These are phyloP conservation scores for Lepidium aucheri DNA, from an alignment of 345 rosid genomes.

Conservation along the genomic window DNA sequence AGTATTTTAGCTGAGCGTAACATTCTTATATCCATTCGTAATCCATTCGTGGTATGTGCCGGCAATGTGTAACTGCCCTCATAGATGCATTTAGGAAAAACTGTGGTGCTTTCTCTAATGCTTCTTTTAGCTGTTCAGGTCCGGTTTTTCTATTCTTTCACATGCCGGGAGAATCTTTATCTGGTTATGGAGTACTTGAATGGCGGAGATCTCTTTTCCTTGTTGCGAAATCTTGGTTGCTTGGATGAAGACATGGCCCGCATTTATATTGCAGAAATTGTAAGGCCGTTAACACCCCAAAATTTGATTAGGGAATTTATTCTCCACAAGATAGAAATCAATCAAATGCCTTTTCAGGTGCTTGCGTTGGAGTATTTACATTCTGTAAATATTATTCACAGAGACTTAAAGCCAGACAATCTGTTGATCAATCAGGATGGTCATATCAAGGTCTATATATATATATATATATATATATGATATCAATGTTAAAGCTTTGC, in stretches of 20 bases:
- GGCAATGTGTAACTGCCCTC: slow-evolving; percentile 2
- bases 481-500: not conserved
- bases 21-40: slow-evolving; percentile 87
- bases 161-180: slow-evolving; percentile 96
- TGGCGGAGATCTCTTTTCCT: slow-evolving; percentile 94
- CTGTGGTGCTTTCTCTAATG: slow-evolving; percentile 27
- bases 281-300: slow-evolving; percentile 36
- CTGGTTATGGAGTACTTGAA: slow-evolving; percentile 97
- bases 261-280: slow-evolving; percentile 90
- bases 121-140: slow-evolving; percentile 51
- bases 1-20: slow-evolving; percentile 92
- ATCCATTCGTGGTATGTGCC: slow-evolving; percentile 90
- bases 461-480: slow-evolving; percentile 13
- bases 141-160: slow-evolving; percentile 94
- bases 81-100: slow-evolving; percentile 3
- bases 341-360: slow-evolving; percentile 50
- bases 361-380: slow-evolving; percentile 98
- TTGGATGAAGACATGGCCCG: slow-evolving; percentile 92
- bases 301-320: not conserved
- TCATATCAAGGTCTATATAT: slow-evolving; percentile 76
- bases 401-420: slow-evolving; percentile 98
- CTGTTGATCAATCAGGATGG: slow-evolving; percentile 97
- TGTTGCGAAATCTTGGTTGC: slow-evolving; percentile 85
- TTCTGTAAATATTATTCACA: slow-evolving; percentile 82
- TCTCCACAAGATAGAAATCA: not conserved